phyloP scores from a whole-genome alignment of 495 filamentous ascomycete species.

The Penicillium verhagenii region DNA sequence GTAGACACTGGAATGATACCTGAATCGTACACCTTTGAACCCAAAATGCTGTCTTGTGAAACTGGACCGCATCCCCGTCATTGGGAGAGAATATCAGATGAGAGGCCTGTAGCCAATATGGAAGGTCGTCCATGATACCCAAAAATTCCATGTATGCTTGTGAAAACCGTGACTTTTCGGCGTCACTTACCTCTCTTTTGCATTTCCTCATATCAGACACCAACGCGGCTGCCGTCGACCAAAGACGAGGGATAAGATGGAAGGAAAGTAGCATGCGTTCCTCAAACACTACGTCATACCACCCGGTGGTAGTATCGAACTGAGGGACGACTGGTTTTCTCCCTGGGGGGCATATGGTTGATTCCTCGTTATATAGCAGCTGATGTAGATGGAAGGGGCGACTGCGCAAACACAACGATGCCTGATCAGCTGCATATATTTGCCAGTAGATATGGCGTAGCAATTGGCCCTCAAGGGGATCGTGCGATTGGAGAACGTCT shows the following conservation, averaged over 20 bases:
- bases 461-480: not conserved
- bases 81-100: not conserved
- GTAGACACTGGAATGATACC: not conserved
- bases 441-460: not conserved
- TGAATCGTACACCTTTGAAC: not conserved
- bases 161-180: not conserved
- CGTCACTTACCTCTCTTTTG: not conserved
- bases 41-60: not conserved
- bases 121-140: not conserved
- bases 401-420: not conserved
- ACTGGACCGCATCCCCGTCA: not conserved
- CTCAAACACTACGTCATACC: not conserved
- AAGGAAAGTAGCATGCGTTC: not conserved
- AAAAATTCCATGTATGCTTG: not conserved
- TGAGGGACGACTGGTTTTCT: not conserved
- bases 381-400: not conserved
- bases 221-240: not conserved
- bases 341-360: not conserved
- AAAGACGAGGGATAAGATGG: not conserved
- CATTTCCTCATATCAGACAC: not conserved
- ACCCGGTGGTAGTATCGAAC: not conserved
- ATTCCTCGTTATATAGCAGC: not conserved
- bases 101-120: not conserved
- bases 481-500: not conserved
- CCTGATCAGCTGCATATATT: not conserved